Evolutionary conservation across 177 flowering plant species (phyloP).

Genomic region (Vitis hybrid): DNA sequence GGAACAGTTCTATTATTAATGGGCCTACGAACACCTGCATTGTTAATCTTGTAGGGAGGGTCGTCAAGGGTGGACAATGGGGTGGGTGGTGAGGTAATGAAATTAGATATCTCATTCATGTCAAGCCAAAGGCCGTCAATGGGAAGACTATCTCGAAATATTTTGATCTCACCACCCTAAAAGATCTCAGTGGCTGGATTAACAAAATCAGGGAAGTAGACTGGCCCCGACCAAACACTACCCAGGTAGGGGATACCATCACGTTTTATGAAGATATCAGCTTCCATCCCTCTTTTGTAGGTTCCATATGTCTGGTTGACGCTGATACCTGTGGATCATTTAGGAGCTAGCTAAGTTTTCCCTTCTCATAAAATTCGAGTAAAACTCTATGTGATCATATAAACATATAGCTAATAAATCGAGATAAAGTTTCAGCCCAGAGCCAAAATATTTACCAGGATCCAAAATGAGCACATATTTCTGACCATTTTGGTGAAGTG

Average conservation of each 20-base stretch:
- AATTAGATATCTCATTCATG: constrained; percentile 81
- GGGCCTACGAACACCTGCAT: constrained; percentile 35
- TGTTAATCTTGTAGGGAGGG: constrained; percentile 77
- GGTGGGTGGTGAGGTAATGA: constrained; percentile 37
- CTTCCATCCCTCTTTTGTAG: constrained; percentile 56
- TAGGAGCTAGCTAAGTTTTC: too few species aligned
- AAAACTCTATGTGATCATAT: too few species aligned
- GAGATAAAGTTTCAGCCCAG: background rate
- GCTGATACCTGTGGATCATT: constrained; percentile 46
- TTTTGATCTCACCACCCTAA: constrained; percentile 58
- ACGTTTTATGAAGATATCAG: constrained; percentile 56
- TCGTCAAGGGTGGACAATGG: constrained; percentile 50
- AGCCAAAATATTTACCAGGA: constrained; percentile 48
- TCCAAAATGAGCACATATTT: constrained; percentile 72
- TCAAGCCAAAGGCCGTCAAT: constrained; percentile 86
- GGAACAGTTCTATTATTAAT: constrained; percentile 56
- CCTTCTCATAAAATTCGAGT: too few species aligned
- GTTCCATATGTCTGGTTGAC: constrained; percentile 54
- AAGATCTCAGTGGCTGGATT: constrained; percentile 38
- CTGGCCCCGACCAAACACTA: constrained; percentile 67
- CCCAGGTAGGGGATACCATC: constrained; percentile 58
- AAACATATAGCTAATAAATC: too few species aligned
- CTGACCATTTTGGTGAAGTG: constrained; percentile 61
- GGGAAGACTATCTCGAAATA: constrained; percentile 46
- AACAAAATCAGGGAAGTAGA: constrained; percentile 28